Evolutionary conservation across 257 asterid species (phyloP).

Genomic region (Przewalskia tangutica): DNA sequence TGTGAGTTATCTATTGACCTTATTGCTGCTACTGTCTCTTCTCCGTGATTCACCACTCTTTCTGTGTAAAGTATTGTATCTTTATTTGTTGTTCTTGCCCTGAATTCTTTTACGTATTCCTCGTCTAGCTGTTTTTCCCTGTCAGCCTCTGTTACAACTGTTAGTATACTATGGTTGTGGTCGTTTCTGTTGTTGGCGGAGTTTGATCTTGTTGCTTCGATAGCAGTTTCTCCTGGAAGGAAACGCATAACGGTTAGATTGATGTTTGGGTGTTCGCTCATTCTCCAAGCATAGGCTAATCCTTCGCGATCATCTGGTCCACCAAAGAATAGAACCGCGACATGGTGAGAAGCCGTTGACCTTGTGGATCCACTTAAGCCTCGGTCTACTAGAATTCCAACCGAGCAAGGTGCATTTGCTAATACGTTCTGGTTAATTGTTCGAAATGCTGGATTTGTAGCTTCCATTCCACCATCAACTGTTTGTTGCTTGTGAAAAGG

Average conservation of each 20-base stretch:
- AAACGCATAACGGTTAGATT: slow-evolving; percentile 56
- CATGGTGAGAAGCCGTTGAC: slow-evolving; percentile 38
- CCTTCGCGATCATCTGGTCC: slow-evolving; percentile 92
- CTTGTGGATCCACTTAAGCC: slow-evolving; percentile 70
- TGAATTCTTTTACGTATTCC: slow-evolving; percentile 48
- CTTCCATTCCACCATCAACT: slow-evolving; percentile 92
- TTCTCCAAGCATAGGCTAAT: slow-evolving; percentile 60
- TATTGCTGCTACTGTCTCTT: slow-evolving; percentile 72
- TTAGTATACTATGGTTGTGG: slow-evolving; percentile 18
- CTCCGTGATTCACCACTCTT: slow-evolving; percentile 63
- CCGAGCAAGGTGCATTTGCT: slow-evolving; percentile 72
- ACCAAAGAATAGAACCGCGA: slow-evolving; percentile 65
- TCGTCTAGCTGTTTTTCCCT: slow-evolving; percentile 53
- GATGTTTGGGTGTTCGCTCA: slow-evolving; percentile 57
- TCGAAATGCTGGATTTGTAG: slow-evolving; percentile 57
- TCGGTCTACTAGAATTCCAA: slow-evolving; percentile 83
- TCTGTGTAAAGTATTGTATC: slow-evolving; percentile 35
- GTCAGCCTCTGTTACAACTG: slow-evolving; percentile 33
- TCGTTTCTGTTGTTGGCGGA: not conserved
- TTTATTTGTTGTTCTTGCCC: slow-evolving; percentile 30
- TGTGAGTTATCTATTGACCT: slow-evolving; percentile 47
- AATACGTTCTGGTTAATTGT: slow-evolving; percentile 68
- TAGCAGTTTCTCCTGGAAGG: slow-evolving; percentile 13
- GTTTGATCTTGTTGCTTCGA: not conserved
- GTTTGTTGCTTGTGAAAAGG: slow-evolving; percentile 96